Evolutionary conservation across 2,329 filamentous ascomycete species (phyloP).

Genomic region (Colletotrichum tanaceti): DNA sequence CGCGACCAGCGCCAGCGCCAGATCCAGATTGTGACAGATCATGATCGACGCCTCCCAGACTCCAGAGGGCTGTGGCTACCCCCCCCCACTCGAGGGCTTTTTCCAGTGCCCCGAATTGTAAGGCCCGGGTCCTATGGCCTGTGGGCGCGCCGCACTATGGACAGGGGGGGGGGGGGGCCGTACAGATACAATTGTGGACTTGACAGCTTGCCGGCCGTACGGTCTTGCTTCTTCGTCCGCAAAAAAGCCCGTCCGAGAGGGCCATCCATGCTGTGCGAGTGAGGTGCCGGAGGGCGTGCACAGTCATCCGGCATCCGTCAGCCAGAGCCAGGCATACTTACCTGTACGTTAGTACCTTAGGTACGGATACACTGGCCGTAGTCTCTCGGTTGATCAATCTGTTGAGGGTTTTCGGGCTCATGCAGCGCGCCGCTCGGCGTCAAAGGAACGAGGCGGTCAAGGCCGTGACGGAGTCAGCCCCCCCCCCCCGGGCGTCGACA

Average conservation of each 20-base stretch:
- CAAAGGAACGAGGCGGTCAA: constrained; percentile 28
- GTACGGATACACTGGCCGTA: too few species aligned
- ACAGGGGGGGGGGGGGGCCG: constrained; percentile 35
- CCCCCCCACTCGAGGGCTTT: constrained; percentile 25
- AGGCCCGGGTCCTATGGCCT: constrained; percentile 18
- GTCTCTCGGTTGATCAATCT: neutral
- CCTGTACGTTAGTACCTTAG: too few species aligned
- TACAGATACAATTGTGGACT: constrained; percentile 29
- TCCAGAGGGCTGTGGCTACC: constrained; percentile 22
- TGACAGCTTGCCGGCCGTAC: constrained; percentile 35
- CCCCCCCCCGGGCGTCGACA: constrained; percentile 21
- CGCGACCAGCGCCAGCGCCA: constrained; percentile 1
- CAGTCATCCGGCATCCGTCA: constrained; percentile 24
- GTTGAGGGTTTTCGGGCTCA: constrained; percentile 12
- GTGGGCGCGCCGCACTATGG: constrained; percentile 18
- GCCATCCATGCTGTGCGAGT: constrained; percentile 22
- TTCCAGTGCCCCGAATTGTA: constrained; percentile 15
- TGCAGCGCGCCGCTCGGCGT: constrained; percentile 15
- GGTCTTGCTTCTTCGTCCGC: constrained; percentile 30
- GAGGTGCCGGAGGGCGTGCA: constrained; percentile 23
- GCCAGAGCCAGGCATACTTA: constrained; percentile 7
- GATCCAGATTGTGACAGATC: constrained; percentile 42
- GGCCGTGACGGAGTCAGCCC: constrained; percentile 21
- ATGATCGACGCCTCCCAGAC: constrained; percentile 37
- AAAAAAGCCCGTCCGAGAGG: constrained; percentile 15